These are phyloP conservation scores for Capronia americana DNA, from an alignment of 2,329 filamentous ascomycete species.

Conservation along the genomic window DNA sequence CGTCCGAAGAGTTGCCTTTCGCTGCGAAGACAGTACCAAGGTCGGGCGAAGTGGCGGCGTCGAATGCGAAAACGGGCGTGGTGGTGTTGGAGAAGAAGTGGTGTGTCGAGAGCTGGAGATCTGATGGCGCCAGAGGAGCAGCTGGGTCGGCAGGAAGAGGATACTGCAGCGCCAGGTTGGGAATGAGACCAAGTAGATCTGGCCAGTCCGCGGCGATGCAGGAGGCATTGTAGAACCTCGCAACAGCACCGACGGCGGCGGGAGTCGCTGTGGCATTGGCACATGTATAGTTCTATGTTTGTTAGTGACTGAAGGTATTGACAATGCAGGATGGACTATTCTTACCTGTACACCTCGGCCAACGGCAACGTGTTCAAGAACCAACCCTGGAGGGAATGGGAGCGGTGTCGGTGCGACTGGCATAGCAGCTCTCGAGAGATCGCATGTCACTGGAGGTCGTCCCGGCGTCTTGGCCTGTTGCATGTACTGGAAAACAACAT, in stretches of 20 bases:
- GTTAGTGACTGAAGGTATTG: background rate
- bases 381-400: slow-evolving; percentile 67
- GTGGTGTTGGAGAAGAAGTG: slow-evolving; percentile 78
- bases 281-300: slow-evolving; percentile 86
- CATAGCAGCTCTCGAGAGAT: slow-evolving; percentile 45
- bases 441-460: slow-evolving; percentile 41
- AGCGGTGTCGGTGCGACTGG: slow-evolving; percentile 62
- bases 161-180: slow-evolving; percentile 72
- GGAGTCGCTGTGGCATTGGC: slow-evolving; percentile 66
- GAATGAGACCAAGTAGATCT: slow-evolving; percentile 68
- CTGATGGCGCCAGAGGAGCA: slow-evolving; percentile 58
- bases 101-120: slow-evolving; percentile 71
- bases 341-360: slow-evolving; percentile 74
- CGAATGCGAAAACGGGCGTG: slow-evolving; percentile 81
- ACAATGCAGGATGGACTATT: background rate
- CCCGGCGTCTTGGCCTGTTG: slow-evolving; percentile 37
- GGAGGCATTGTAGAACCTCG: slow-evolving; percentile 85
- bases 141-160: slow-evolving; percentile 54
- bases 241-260: slow-evolving; percentile 72
- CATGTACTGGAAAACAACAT: slow-evolving; percentile 50
- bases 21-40: slow-evolving; percentile 68
- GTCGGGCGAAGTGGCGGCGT: slow-evolving; percentile 50
- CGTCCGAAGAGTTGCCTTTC: slow-evolving; percentile 66
- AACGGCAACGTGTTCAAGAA: slow-evolving; percentile 77
- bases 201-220: slow-evolving; percentile 76